Evolutionary conservation across 768 basidiomycete genomes (phyloP).

Genomic region (Dacryopinax primogenitus): DNA sequence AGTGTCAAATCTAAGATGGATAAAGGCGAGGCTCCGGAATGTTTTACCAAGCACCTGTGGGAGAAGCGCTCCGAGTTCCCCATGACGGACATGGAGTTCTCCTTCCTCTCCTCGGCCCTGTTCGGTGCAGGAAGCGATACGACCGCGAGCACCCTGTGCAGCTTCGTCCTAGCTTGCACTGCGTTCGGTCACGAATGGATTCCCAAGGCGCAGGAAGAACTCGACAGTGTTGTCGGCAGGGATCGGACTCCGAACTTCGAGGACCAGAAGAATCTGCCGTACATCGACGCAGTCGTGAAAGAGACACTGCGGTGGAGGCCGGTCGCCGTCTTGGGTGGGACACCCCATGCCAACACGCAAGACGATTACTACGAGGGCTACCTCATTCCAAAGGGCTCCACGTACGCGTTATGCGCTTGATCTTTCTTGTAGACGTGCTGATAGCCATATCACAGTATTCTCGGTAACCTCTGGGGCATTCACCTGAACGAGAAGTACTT

Average conservation of each 20-base stretch:
- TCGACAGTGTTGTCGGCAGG: conserved; percentile 14
- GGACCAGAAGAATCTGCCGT: conserved; percentile 15
- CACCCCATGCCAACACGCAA: conserved; percentile 16
- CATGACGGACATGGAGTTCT: conserved; percentile 16
- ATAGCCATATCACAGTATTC: background rate
- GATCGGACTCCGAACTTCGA: conserved; percentile 17
- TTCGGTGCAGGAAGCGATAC: conserved; percentile 17
- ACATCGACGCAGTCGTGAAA: conserved; percentile 1
- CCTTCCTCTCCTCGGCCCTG: conserved; percentile 12
- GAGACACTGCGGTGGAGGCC: conserved; percentile 16
- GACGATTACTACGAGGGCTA: conserved; percentile 15
- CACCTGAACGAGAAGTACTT: conserved; percentile 17
- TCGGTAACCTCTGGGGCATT: conserved; percentile 17
- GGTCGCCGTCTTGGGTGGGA: conserved; percentile 17
- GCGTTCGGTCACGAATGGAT: background rate
- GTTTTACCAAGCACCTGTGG: conserved; percentile 12
- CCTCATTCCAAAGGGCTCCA: conserved; percentile 19
- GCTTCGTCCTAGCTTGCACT: conserved; percentile 15
- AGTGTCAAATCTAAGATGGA: conserved; percentile 16
- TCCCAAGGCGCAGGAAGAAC: conserved; percentile 1
- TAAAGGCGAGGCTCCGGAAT: conserved; percentile 13
- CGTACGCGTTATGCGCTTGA: conserved; percentile 10
- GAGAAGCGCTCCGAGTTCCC: conserved; percentile 6
- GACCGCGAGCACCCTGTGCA: conserved; percentile 15
- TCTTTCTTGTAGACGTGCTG: background rate